Base-by-base conservation (phyloP, 1,139 yeast species). In the Kurtzmaniella quercitrusa region DNA sequence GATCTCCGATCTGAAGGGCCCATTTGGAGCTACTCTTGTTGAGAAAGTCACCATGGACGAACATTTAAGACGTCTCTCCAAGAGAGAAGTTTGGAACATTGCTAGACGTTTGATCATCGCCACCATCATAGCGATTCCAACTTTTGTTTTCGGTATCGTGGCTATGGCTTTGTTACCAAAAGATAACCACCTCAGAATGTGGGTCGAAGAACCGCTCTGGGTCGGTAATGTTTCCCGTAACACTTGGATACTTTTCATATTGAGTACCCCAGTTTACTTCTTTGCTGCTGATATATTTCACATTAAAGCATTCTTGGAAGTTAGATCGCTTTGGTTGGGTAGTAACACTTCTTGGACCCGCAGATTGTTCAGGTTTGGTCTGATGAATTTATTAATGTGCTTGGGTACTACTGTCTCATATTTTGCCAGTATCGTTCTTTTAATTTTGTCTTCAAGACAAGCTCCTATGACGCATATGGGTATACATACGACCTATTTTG, bases 221-320 rank as follows among this genome's bases (percentile, higher is more conserved):
- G 70, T 58, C 1, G 89, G 89, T 0, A 76, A 77, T 50, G 84
- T 76, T 0, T 67, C 85, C 0, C 59, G 88, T 42, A 75, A 70
- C 44, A 73, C 78, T n/a, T 84, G 91, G 89, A 73, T 81, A 3
- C 56, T 84, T 42, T 71, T 85, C 45, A 61, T 82, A 38, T 61
- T 84, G 43, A 74, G 89, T 36, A 82, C 93, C 0, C 89, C 89
- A 0, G 85, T 84, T 1, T 85, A 83, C 54, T 82, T 85, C 53
- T 82, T 80, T 58, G 84, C 86, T 0, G 91, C 87, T 23, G 88
- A 82, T 54, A 72, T 82, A 1, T 85, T 84, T 61, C 94, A 85
- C 52, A 53, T 68, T 7, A 84, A 83, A 53, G 88, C 93, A 0
- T 26, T 80, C 23, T 71, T 71, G 44, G 93, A 85, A 54, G 48